phyloP scores from a whole-genome alignment of 2,329 filamentous ascomycete species.

The Pseudogymnoascus sp. region DNA sequence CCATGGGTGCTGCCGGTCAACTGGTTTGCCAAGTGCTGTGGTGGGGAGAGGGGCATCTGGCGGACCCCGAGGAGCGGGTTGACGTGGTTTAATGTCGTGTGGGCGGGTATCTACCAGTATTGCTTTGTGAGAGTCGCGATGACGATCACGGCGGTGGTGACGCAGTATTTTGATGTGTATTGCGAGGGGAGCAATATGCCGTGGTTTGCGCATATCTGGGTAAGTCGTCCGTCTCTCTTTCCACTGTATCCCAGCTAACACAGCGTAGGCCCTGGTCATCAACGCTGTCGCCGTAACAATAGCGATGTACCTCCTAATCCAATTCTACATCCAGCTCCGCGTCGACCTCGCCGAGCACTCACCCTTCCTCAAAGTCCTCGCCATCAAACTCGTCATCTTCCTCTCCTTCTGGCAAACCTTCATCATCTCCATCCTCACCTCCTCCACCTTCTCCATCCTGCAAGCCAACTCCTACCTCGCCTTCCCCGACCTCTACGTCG shows the following conservation, averaged over 20 bases:
- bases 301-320: conserved; percentile 83
- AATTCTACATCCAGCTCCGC: conserved; percentile 76
- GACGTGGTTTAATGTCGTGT: conserved; percentile 87
- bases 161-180: conserved; percentile 62
- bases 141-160: conserved; percentile 69
- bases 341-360: conserved; percentile 59
- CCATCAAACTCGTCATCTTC: conserved; percentile 89
- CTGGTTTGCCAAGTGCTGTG: conserved; percentile 64
- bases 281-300: conserved; percentile 67
- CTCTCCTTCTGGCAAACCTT: conserved; percentile 80
- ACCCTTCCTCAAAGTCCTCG: conserved; percentile 72
- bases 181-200: conserved; percentile 74
- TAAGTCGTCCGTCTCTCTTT: conserved; percentile 31
- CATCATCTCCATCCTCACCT: conserved; percentile 53
- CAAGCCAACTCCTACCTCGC: conserved; percentile 55
- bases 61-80: conserved; percentile 71
- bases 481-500: conserved; percentile 71
- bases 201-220: conserved; percentile 79
- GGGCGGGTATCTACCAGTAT: conserved; percentile 79
- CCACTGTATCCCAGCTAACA: background rate
- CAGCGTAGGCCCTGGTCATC: conserved; percentile 52
- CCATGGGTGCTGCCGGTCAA: conserved; percentile 70
- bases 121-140: conserved; percentile 73
- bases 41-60: conserved; percentile 61
- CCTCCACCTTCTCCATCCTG: conserved; percentile 48